Base-by-base conservation (phyloP, 2,329 filamentous ascomycete species). In the Huntiella bhutanensis region DNA sequence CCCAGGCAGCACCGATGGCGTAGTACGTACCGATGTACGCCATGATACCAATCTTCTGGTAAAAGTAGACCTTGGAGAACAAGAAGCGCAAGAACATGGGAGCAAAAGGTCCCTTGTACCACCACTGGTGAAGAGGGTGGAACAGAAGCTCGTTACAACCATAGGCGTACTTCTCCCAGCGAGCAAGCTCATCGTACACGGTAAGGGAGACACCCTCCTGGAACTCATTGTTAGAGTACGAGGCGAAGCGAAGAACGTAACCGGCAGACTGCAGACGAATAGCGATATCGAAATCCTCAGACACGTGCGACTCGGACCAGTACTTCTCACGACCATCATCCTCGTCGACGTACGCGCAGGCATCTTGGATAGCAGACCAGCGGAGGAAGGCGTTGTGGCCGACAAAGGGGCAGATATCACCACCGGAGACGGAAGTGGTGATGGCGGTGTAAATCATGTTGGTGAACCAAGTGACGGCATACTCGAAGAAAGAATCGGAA, bases 201-300 rank as follows among this genome's bases (percentile, higher is more conserved):
- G 79, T 82, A 12, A 83, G 64, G 0, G 77, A 82, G 0, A 83
- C 79, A 51, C 79, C 79, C 54, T 83, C 79, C 55, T 83, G 75
- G 62, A 84, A 85, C 5, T 74, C 79, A 4, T 75, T 71, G 33
- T 72, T 71, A 46, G 77, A 73, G 61, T 82, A 85, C 0, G 76
- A 70, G 8, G 73, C 80, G 1, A 84, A 65, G 10, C 81, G 77
- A 40, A 83, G 72, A 33, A 75, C 67, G 58, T 80, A 82, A 17
- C 79, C 79, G 13, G 64, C 65, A 52, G 73, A 75, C 58, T 86
- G 81, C 4, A 85, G 67, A 33, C 80, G 76, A 1, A 86, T 67
- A 8, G 77, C 71, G 62, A 84, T 81, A 51, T 85, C 80, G 46
- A 85, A 85, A 54, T 86, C 81, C 51, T 86, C 81, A 0, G 80